A percentile compares a stretch with the other conserved stretches of the same genome.
phyloP scores from a whole-genome alignment of 345 rosid genomes.

The Abelmoschus esculentus region DNA sequence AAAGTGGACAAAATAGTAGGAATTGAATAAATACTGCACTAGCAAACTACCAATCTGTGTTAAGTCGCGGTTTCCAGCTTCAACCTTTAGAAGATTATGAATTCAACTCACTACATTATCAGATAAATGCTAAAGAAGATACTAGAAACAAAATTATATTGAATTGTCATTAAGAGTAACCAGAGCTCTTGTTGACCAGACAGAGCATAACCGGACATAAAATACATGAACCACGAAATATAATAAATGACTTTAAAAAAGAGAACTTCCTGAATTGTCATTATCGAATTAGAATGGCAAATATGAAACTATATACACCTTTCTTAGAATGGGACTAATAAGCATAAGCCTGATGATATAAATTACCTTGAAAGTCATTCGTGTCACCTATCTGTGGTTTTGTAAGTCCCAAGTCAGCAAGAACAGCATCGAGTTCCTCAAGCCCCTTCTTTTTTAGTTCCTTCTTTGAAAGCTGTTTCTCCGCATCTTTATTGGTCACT shows the following conservation, averaged over 20 bases:
- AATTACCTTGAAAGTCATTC: constrained; percentile 33
- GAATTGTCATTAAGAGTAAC: background rate
- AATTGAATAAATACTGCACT: background rate
- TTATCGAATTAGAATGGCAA: background rate
- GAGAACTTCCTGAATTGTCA: background rate
- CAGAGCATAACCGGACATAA: background rate
- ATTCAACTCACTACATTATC: background rate
- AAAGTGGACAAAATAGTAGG: background rate
- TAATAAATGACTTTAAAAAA: background rate
- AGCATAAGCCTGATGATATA: background rate
- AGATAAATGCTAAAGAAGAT: background rate
- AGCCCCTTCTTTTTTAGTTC: constrained; percentile 55
- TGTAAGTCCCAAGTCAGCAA: constrained; percentile 39
- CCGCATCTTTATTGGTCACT: constrained; percentile 28
- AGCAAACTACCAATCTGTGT: background rate
- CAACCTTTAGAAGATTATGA: background rate
- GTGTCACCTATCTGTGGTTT: constrained; percentile 23
- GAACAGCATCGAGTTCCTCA: constrained; percentile 55
- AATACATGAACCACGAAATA: background rate
- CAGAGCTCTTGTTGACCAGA: background rate
- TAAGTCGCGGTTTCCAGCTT: background rate
- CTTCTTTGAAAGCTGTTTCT: constrained; percentile 52
- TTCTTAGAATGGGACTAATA: background rate
- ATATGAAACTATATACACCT: background rate
- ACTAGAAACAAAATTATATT: background rate